phyloP scores from a whole-genome alignment of 305 asterid species.

The Solanum hybrid region DNA sequence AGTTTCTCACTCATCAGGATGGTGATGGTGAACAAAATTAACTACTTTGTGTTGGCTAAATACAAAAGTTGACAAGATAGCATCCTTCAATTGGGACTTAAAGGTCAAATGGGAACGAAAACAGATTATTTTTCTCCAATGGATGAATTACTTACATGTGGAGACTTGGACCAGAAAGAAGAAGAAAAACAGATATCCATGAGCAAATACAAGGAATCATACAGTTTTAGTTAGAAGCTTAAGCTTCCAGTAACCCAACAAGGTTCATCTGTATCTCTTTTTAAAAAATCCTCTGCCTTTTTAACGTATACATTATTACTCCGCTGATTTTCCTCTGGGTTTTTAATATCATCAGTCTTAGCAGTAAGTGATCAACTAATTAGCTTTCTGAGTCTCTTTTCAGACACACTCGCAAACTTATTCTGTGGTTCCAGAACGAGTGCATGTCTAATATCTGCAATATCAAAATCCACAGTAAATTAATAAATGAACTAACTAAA shows the following conservation, averaged over 20 bases:
- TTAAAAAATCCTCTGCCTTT: background rate
- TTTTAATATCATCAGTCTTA: background rate
- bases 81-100: background rate
- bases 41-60: background rate
- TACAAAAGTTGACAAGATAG: background rate
- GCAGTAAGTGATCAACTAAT: constrained; percentile 15
- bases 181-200: background rate
- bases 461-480: background rate
- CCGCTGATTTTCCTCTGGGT: background rate
- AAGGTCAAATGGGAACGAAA: background rate
- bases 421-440: constrained; percentile 88
- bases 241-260: background rate
- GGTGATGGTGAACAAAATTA: background rate
- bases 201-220: background rate
- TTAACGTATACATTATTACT: background rate
- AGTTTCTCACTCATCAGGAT: background rate
- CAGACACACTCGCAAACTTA: constrained; percentile 58
- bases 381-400: constrained; percentile 66
- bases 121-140: background rate
- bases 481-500: constrained; percentile 1
- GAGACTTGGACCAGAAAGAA: background rate
- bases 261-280: background rate
- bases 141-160: constrained; percentile 1
- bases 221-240: background rate
- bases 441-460: constrained; percentile 80